Evolutionary conservation across 495 filamentous ascomycete genomes (phyloP).

Genomic region (Alectoria sarmentosa): DNA sequence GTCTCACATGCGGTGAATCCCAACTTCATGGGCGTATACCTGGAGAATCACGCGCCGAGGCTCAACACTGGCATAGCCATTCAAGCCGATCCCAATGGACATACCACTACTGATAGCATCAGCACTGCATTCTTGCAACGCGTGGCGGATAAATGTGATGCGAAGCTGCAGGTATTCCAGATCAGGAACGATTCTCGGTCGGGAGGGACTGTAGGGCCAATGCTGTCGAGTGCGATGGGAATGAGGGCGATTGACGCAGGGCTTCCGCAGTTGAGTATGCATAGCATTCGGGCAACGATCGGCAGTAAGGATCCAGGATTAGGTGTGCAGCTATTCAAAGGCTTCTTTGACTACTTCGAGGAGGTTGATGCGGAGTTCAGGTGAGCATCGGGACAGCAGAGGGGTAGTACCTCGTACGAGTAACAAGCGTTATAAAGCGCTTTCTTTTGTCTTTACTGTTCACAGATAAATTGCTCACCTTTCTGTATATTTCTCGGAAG

Average conservation of each 20-base stretch:
- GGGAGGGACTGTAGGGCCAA: slow-evolving; percentile 93
- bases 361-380: slow-evolving; percentile 76
- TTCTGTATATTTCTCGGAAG: background rate
- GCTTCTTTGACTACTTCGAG: slow-evolving; percentile 84
- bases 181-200: slow-evolving; percentile 84
- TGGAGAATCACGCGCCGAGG: slow-evolving; percentile 74
- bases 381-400: background rate
- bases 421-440: background rate
- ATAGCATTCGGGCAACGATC: slow-evolving; percentile 85
- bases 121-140: slow-evolving; percentile 68
- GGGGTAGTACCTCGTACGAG: background rate
- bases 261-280: slow-evolving; percentile 91
- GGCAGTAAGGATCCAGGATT: slow-evolving; percentile 82
- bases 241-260: slow-evolving; percentile 84
- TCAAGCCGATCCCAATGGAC: slow-evolving; percentile 79
- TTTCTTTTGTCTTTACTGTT: background rate
- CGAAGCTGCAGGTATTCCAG: slow-evolving; percentile 80
- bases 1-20: slow-evolving; percentile 94
- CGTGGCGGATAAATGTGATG: slow-evolving; percentile 61
- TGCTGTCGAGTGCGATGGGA: slow-evolving; percentile 74
- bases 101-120: slow-evolving; percentile 86
- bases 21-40: slow-evolving; percentile 77
- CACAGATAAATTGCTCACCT: background rate
- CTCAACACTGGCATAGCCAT: slow-evolving; percentile 88
- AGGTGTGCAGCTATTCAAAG: slow-evolving; percentile 81